Base-by-base conservation (phyloP, 306 rosid genomes). In the Inga leiocalycina region DNA sequence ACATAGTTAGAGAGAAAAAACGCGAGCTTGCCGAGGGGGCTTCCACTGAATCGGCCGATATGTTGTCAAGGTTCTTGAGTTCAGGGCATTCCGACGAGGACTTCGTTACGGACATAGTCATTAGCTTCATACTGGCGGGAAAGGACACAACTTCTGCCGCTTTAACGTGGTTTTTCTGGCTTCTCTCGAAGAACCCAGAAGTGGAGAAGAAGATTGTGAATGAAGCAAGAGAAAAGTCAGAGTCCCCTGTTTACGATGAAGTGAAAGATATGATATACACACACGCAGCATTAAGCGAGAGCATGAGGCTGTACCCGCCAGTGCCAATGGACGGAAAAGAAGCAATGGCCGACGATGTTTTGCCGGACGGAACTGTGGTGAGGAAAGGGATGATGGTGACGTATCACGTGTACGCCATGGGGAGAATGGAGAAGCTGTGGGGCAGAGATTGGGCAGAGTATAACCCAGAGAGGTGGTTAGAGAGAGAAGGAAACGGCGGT, bases 261-360 rank as follows among this genome's bases (percentile, higher is more conserved):
- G 85, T 74, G 10, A 88, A 90, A 71, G 88, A 88, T 16, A 83
- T 90, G 91, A 71, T 41, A 0, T 85, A 90, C 67, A 86, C 87
- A 2, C 90, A 88, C 39, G 91, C 93, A 14, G 91, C 93, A 16
- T 39, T 88, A 45, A 85, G 90, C 34, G 90, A 90, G 80, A 88
- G 91, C 80, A 90, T 90, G 91, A 37, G 93, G 83, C 48, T 88
- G 6, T 90, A 86, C 72, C 93, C 91, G 0, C 91, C 88, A 10
- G 89, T 81, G 13, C 84, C 89, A 39, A 9, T 19, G 64, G 91
- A 90, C 75, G 3, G 48, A 15, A 90, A 86, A 30, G 61, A 86
- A 45, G 90, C 69, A 0, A 44, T 6, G 64, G 54, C 8, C n/a
- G 88, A 88, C n/a, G 93, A 86, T 65, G 83, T 86, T 6, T 68